These are phyloP conservation scores for Verruconis gallopava DNA, from an alignment of 2,329 filamentous ascomycete genomes.

Conservation along the genomic window DNA sequence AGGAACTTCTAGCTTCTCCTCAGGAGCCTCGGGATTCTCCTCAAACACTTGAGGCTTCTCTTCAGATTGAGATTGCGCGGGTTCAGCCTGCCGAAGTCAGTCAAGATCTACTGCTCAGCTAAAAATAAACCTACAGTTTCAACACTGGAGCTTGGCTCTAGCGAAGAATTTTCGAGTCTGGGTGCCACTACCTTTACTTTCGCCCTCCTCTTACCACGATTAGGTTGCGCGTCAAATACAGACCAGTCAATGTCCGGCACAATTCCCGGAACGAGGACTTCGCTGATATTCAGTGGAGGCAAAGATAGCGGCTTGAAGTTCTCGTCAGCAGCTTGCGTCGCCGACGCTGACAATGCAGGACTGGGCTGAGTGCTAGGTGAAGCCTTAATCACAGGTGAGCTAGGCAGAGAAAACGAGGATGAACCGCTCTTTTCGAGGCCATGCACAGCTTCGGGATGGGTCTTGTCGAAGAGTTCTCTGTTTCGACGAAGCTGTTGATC, in stretches of 20 bases:
- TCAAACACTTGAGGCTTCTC: too few relatives aligned
- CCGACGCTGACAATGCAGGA: neutral
- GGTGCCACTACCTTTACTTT: too few relatives aligned
- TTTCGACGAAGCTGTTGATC: neutral
- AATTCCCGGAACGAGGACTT: neutral
- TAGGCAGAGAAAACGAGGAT: neutral
- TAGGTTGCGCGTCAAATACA: neutral
- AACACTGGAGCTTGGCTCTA: too few relatives aligned
- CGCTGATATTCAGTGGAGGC: neutral
- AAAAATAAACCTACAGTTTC: too few relatives aligned
- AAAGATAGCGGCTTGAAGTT: conserved; percentile 4
- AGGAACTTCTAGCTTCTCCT: too few relatives aligned
- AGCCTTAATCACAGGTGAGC: conserved; percentile 2
- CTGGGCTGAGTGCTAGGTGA: neutral
- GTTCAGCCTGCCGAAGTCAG: too few relatives aligned
- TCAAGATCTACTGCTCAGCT: too few relatives aligned
- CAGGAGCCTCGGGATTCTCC: too few relatives aligned
- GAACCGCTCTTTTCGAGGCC: too few relatives aligned
- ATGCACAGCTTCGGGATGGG: neutral
- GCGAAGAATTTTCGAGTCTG: too few relatives aligned
- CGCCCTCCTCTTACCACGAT: neutral
- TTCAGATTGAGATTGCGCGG: too few relatives aligned
- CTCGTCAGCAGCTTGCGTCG: neutral
- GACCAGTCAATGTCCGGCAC: conserved; percentile 3
- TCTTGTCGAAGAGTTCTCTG: conserved; percentile 1